Conservation (phyloP, 1,284 basidiomycete species). For the Cryptococcus wingfieldii region DNA sequence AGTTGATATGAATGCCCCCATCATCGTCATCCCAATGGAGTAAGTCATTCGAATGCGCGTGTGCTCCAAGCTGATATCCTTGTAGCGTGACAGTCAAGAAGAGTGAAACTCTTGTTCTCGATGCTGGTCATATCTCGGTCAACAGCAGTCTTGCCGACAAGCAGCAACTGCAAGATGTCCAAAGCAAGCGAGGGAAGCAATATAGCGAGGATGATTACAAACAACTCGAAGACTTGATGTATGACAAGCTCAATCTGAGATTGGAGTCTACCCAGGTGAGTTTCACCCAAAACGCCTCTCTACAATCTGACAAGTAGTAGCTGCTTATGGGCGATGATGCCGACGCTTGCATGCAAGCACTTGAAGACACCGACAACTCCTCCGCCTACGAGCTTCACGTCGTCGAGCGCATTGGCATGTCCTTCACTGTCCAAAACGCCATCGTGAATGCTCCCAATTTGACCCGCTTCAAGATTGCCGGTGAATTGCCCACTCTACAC, state of each 20-base stretch:
- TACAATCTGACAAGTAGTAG: slow-evolving; percentile 33
- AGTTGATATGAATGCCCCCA: slow-evolving; percentile 93
- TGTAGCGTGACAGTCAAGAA: slow-evolving; percentile 62
- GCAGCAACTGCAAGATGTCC: slow-evolving; percentile 70
- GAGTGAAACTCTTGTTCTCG: slow-evolving; percentile 85
- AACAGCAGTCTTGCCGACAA: slow-evolving; percentile 87
- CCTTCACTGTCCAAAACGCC: slow-evolving; percentile 86
- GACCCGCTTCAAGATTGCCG: slow-evolving; percentile 86
- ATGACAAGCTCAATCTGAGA: slow-evolving; percentile 82
- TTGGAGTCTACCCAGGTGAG: slow-evolving; percentile 83
- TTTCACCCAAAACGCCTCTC: background rate
- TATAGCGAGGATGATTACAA: slow-evolving; percentile 88
- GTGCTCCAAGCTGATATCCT: slow-evolving; percentile 2
- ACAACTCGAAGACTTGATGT: slow-evolving; percentile 90
- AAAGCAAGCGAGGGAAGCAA: slow-evolving; percentile 77
- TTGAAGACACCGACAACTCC: slow-evolving; percentile 56
- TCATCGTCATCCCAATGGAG: slow-evolving; percentile 97
- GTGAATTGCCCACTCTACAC: slow-evolving; percentile 80
- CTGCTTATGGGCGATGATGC: slow-evolving; percentile 86
- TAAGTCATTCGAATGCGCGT: slow-evolving; percentile 4
- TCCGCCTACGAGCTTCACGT: slow-evolving; percentile 67
- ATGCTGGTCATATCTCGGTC: slow-evolving; percentile 95
- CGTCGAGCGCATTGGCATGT: slow-evolving; percentile 88
- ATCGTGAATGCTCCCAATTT: slow-evolving; percentile 84
- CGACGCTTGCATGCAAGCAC: slow-evolving; percentile 71